These are phyloP conservation scores for Gnomoniopsis sp. DNA, from an alignment of 2,329 filamentous ascomycete species.

Conservation along the genomic window DNA sequence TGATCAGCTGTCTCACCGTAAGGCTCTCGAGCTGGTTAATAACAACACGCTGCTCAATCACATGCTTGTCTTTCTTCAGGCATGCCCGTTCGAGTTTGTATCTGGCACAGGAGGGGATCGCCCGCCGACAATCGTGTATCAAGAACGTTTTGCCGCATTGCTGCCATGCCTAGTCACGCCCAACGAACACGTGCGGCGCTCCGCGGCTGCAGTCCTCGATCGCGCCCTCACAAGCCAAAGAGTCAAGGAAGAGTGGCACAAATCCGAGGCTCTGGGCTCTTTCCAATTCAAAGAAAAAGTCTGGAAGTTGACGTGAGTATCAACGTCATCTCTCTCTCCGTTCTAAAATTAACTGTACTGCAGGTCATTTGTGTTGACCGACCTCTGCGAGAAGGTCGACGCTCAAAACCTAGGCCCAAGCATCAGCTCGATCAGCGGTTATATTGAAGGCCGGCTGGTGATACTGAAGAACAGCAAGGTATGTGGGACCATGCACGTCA, in stretches of 20 bases:
- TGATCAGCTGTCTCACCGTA: constrained; percentile 37
- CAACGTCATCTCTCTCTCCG: constrained; percentile 7
- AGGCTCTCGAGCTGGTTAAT: constrained; percentile 35
- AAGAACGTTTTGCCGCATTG: constrained; percentile 48
- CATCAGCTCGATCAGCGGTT: constrained; percentile 49
- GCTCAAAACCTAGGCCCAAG: constrained; percentile 40
- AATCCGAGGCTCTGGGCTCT: constrained; percentile 34
- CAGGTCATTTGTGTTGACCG: constrained; percentile 43
- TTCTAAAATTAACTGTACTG: background rate
- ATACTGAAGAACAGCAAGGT: constrained; percentile 41
- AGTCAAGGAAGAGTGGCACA: constrained; percentile 33
- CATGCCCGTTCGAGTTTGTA: constrained; percentile 49
- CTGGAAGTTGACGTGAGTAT: constrained; percentile 50
- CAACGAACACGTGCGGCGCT: constrained; percentile 44
- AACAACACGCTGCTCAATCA: constrained; percentile 44
- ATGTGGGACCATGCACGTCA: background rate
- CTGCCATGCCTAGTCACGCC: constrained; percentile 52
- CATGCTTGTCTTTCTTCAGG: constrained; percentile 56
- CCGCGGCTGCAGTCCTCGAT: constrained; percentile 45
- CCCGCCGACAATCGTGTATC: constrained; percentile 35
- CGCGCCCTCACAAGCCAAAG: constrained; percentile 41
- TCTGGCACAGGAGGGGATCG: constrained; percentile 34
- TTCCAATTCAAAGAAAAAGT: constrained; percentile 40
- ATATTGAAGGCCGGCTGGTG: constrained; percentile 52
- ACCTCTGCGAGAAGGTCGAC: constrained; percentile 46